These are phyloP conservation scores for Ramaria sp. DNA, from an alignment of 768 basidiomycete species.

Conservation along the genomic window DNA sequence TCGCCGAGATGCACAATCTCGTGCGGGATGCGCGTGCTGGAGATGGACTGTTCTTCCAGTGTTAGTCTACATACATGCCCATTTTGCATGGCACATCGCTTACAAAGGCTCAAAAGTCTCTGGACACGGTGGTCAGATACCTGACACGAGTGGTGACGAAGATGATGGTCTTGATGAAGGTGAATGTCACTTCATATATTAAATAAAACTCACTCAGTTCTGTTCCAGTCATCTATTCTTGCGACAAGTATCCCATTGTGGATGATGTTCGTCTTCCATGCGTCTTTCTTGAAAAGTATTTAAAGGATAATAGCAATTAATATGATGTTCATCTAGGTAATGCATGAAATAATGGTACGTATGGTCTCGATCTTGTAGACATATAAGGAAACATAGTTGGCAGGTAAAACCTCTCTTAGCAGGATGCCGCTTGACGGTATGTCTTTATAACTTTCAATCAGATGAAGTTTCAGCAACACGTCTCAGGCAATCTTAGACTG, in stretches of 20 bases:
- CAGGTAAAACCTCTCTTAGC: neutral
- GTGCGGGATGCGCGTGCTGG: neutral
- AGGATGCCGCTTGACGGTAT: neutral
- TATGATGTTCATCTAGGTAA: neutral
- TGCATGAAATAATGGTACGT: neutral
- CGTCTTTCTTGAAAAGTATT: too few relatives aligned
- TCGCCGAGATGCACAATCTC: neutral
- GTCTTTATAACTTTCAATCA: neutral
- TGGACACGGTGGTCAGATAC: slow-evolving; percentile 3
- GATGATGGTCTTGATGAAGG: slow-evolving; percentile 6
- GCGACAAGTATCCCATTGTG: neutral
- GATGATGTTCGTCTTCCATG: neutral
- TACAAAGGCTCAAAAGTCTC: neutral
- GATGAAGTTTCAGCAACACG: neutral
- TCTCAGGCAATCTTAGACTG: neutral
- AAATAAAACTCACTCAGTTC: neutral
- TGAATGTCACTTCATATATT: neutral
- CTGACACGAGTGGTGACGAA: slow-evolving; percentile 2
- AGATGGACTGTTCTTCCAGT: neutral
- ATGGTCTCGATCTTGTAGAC: neutral
- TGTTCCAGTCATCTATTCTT: neutral
- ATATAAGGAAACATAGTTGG: neutral
- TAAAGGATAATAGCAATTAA: neutral
- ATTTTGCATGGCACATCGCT: neutral
- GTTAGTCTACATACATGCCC: neutral